Base-by-base conservation (phyloP, 2,329 filamentous ascomycete species). In the Sclerotinia glacialis region DNA sequence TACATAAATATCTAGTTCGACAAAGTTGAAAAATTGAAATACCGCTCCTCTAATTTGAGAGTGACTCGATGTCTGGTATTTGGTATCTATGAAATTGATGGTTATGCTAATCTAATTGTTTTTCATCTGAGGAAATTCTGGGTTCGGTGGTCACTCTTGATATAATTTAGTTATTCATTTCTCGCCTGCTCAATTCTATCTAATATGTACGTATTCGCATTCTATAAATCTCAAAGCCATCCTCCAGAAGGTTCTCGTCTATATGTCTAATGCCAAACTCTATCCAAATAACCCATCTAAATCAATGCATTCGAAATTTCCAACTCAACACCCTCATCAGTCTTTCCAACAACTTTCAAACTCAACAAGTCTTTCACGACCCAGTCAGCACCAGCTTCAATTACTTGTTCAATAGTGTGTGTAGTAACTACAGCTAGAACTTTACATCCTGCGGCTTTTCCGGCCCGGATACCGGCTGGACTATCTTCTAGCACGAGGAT, bases 401-500 rank as follows among this genome's bases (percentile, higher is more conserved):
- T 78, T 52, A 90, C 77, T 75, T 88, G 81, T 68, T 82, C 81
- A 58, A 88, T 78, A 28, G 80, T 81, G 78, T 92, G 89, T 50
- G 86, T 89, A 52, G 88, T 91, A 64, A 84, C 81, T 65, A 92
- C 77, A 40, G 83, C 89, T 68, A 91, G 78, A 14, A 91, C 89
- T 72, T 83, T 85, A 75, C 85, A 91, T 3, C 88, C 88, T 16
- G 89, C 89, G n/a, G 85, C 86, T 76, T 90, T 91, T 12, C 89
- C 89, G 44, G 88, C 86, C 68, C 78, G 80, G 66, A 91, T 85
- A 6, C 89, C 88, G 21, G 87, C 86, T 8, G 89, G 89, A 55
- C 87, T 86, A 77, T 91, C 89, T 76, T 92, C 89, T 40, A 91
- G 75, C 49, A 91, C 89, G 63, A 91, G 76, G 56, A 89, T 71